Conservation (phyloP, 345 rosid species). For the Turnera subulata region DNA sequence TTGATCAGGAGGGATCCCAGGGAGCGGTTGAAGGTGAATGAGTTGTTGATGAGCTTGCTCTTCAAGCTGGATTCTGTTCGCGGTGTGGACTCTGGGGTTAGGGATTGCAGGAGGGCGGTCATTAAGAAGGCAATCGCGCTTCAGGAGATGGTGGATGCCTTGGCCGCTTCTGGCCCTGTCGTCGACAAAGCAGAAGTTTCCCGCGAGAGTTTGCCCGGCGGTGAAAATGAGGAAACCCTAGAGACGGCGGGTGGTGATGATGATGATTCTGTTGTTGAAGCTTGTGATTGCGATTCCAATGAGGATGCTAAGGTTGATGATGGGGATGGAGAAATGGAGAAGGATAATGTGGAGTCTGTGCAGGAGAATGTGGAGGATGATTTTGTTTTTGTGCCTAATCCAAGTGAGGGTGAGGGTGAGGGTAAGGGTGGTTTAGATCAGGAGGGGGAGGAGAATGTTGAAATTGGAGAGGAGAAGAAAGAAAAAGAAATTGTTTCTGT, state of each 20-base stretch:
- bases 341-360: background rate
- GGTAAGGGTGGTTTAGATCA: background rate
- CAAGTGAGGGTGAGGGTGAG: background rate
- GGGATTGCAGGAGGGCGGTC: constrained; percentile 50
- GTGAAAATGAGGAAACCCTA: background rate
- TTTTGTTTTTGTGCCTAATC: background rate
- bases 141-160: constrained; percentile 52
- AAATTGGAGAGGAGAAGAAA: no score
- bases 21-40: constrained; percentile 46
- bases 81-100: constrained; percentile 49
- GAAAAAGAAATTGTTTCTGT: no score
- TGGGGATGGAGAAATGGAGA: background rate
- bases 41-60: constrained; percentile 55
- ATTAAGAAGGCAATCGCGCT: constrained; percentile 48
- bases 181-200: no score
- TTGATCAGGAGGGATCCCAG: constrained; percentile 32
- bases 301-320: background rate
- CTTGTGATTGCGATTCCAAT: background rate
- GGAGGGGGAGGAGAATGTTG: background rate
- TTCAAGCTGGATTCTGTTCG: constrained; percentile 50
- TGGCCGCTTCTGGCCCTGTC: constrained; percentile 5
- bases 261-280: background rate
- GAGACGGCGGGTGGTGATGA: background rate
- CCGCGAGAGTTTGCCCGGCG: background rate
- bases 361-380: background rate